phyloP scores from a whole-genome alignment of 306 rosid genomes.

The Gynostemma pentaphyllum region DNA sequence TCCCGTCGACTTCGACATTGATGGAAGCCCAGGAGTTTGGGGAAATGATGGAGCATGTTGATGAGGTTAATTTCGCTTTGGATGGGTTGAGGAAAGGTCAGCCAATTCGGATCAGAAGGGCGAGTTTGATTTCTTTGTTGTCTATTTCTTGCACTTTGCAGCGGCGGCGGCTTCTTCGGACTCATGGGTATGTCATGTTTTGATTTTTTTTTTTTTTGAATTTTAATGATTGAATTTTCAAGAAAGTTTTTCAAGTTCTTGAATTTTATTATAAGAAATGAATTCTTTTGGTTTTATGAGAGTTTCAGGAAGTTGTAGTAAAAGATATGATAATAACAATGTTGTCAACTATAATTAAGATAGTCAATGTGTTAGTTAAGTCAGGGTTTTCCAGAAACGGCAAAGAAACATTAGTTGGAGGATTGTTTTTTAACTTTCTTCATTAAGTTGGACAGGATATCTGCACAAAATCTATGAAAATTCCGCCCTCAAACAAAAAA shows the following conservation, averaged over 20 bases:
- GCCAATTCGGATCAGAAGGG: conserved; percentile 88
- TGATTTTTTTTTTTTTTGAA: conserved; percentile 3
- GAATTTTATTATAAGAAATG: neutral
- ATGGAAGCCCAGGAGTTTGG: conserved; percentile 99
- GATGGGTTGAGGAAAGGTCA: conserved; percentile 84
- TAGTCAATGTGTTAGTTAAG: neutral
- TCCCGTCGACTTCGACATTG: conserved; percentile 70
- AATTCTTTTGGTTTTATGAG: neutral
- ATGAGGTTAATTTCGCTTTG: conserved; percentile 89
- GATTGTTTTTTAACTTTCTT: neutral
- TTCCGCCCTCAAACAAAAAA: neutral
- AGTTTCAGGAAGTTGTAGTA: neutral
- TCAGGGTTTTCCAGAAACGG: neutral
- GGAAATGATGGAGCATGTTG: conserved; percentile 99
- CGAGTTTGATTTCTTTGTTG: conserved; percentile 70
- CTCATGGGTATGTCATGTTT: conserved; percentile 63
- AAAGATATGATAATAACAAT: neutral
- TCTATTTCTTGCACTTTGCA: conserved; percentile 68
- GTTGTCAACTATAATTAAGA: neutral
- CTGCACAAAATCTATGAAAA: neutral
- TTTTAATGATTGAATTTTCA: neutral
- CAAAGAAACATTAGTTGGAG: neutral
- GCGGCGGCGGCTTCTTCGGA: conserved; percentile 75
- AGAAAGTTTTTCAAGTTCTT: neutral
- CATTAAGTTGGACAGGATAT: neutral